Evolutionary conservation across 2,329 filamentous ascomycete genomes (phyloP), one percentile per base, ranked within the genome.

Genomic region (Phaeosphaeria sp.): DNA sequence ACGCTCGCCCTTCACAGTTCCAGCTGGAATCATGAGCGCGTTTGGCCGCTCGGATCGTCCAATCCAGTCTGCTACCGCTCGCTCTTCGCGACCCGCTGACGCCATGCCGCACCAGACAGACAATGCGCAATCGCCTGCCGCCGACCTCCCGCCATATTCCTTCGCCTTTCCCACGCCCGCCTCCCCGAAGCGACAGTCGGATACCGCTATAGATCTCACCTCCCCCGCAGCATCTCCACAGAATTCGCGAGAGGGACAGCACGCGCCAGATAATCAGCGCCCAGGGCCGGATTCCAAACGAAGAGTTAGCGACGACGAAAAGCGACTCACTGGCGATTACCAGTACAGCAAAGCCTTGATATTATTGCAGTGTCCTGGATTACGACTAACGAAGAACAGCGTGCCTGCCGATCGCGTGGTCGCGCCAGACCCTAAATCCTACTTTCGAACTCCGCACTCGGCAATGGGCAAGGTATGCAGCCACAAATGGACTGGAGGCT

Each of bases 31-130:
- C 7, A n/a, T 3, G 20, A 20, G 42, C 43, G 45, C 20, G 18
- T 42, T 33, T 49, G 21, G 40, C 36, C 33, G 24, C 43, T 36
- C 20, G 7, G 13, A 15, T 2, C 13, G 13, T 18, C 30, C 20
- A 21, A 44, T 33, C 18, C 25, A 48, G 21, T n/a, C 44, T 17
- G 18, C 46, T 17, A 24, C 46, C 39, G 15, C 30, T 51, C 44
- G 49, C 25, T 51, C 15, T 49, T 25, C 45, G 11, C 33, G 47
- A 22, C 30, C 27, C 51, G 51, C 67, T 69, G 60, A 71, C 57
- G 17, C 50, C 53, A 65, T 67, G 64, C 46, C 49, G 44, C 24
- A 27, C n/a, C 59, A 73, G 69, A 44, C 59, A 53, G 61, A 64
- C 60, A 49, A 73, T 68, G 67, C 58, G 48, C 43, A 47, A 24